These are phyloP conservation scores for Camellia japonica DNA, from an alignment of 148 eudicot species.

Conservation along the genomic window DNA sequence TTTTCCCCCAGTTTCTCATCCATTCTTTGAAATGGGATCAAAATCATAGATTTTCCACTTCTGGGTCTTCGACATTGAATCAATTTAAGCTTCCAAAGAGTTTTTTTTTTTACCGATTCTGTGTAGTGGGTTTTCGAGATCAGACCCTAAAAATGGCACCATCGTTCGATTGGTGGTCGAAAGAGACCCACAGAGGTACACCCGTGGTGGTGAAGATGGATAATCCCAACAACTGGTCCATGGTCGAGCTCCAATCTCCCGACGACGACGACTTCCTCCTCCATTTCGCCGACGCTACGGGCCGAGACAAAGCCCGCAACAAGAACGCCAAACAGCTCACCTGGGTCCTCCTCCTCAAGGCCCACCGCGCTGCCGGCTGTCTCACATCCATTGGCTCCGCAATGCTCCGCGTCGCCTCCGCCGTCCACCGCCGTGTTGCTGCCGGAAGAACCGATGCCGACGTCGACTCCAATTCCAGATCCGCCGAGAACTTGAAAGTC, in stretches of 20 bases:
- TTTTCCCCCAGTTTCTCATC: too few species aligned
- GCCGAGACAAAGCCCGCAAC: conserved; percentile 36
- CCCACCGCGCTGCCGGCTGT: conserved; percentile 85
- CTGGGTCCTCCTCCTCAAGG: conserved; percentile 79
- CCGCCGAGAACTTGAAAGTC: conserved; percentile 16
- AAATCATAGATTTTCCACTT: conserved; percentile 4
- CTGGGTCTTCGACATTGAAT: conserved; percentile 12
- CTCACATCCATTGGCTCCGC: conserved; percentile 58
- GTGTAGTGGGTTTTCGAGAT: not conserved
- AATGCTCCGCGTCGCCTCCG: conserved; percentile 41
- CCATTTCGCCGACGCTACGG: conserved; percentile 19
- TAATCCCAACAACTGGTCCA: conserved; percentile 87
- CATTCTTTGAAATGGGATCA: conserved; percentile 16
- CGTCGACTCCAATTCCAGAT: conserved; percentile 1
- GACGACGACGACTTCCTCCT: conserved; percentile 37
- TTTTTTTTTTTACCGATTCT: not conserved
- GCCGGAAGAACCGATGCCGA: conserved; percentile 62
- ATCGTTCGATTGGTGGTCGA: conserved; percentile 66
- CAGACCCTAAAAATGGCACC: conserved; percentile 42
- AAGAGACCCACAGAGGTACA: conserved; percentile 61
- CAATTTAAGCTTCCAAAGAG: not conserved
- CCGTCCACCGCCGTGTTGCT: conserved; percentile 67
- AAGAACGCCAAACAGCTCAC: conserved; percentile 84
- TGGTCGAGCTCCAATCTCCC: conserved; percentile 67
- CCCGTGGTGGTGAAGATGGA: conserved; percentile 95